Evolutionary conservation across 495 filamentous ascomycete species (phyloP), one percentile per base, ranked within the genome.

Genomic region (Neurospora intermedia): DNA sequence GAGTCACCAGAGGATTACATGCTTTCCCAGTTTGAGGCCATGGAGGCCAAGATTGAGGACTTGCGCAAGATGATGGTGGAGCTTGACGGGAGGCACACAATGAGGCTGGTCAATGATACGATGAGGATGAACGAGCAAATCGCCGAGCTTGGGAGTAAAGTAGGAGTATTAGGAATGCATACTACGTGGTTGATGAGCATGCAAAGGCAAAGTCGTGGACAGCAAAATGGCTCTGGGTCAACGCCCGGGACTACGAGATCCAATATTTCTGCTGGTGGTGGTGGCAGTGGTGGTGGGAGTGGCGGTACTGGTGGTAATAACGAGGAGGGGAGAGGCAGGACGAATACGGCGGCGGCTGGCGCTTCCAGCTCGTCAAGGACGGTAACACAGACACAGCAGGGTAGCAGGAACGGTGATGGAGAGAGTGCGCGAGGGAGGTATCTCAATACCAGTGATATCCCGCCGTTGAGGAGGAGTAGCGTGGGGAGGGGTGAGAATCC

Each of bases 151-250:
- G 80, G 81, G 43, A 87, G 82, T 75, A 85, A 80, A n/a, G 80
- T 87, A 46, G 83, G 84, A 10, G 83, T 86, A 13, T 78, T 87
- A 15, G 81, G 82, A 43, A 87, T 88, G 86, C 86, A 89, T 72
- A 85, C 87, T 16, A 81, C 82, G 31, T 89, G 86, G 86, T 78
- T 88, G 71, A 83, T 88, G 83, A 86, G 83, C 43, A 71, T 77
- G 27, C 76, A 78, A 71, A 74, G 79, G 31, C 78, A 79, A 40
- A 78, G 54, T 43, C 69, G 76, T 0, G 73, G 70, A 4, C 77
- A 77, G 71, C 75, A 74, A 46, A 73, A 54, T 39, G 70, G 15
- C 40, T 54, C 73, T 9, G 74, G 70, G 23, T 71, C 66, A 18
- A 27, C n/a, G 5, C 31, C 48, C 23, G 39, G 39, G 6, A 31